Evolutionary conservation across 176 grass and related monocot species (phyloP).

Genomic region (Olyra latifolia): DNA sequence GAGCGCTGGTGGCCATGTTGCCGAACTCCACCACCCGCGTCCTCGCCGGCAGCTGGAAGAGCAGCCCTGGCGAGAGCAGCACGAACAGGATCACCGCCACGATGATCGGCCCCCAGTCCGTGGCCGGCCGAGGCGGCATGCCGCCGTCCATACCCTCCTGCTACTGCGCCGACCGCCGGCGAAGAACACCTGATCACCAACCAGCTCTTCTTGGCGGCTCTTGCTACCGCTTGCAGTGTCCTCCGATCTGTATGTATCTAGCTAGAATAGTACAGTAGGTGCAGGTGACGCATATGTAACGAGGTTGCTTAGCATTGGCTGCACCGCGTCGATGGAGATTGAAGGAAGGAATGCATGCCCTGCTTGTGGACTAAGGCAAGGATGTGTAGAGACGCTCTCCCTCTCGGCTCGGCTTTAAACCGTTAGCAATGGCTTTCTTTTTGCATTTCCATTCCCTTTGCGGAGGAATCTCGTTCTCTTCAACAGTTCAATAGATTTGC

Average conservation of each 20-base stretch:
- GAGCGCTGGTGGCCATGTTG: constrained; percentile 81
- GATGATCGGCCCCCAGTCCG: constrained; percentile 86
- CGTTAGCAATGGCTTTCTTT: too few species aligned
- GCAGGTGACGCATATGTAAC: constrained; percentile 29
- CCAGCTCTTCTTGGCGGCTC: background rate
- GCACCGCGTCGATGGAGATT: background rate
- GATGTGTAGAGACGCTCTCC: background rate
- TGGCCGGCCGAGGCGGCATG: constrained; percentile 36
- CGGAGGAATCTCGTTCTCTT: too few species aligned
- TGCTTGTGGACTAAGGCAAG: constrained; percentile 67
- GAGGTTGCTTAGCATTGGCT: constrained; percentile 37
- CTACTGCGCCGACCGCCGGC: background rate
- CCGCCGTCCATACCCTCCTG: background rate
- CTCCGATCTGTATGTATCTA: background rate
- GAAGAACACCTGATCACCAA: background rate
- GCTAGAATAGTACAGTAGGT: background rate
- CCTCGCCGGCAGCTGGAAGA: constrained; percentile 77
- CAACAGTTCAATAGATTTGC: too few species aligned
- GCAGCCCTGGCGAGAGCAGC: constrained; percentile 71
- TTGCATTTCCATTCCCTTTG: too few species aligned
- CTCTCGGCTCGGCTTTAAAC: too few species aligned
- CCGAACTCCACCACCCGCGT: constrained; percentile 73
- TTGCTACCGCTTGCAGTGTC: background rate
- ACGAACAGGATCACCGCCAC: constrained; percentile 90
- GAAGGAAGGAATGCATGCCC: constrained; percentile 76